phyloP scores from a whole-genome alignment of 306 rosid species.

The Comarum palustre region DNA sequence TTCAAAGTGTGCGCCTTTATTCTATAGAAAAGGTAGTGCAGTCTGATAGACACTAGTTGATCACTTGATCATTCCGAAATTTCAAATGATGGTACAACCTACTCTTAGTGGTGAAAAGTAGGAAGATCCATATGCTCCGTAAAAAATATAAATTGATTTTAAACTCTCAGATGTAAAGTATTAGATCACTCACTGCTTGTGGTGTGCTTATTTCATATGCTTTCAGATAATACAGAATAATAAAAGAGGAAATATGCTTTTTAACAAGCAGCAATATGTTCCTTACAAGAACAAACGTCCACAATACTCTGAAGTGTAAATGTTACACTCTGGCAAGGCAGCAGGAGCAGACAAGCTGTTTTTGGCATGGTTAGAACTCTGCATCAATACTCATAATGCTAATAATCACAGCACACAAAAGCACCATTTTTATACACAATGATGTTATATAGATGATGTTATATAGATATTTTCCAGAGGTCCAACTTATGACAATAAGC shows the following conservation, averaged over 20 bases:
- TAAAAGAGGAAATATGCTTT: neutral
- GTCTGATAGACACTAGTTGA: neutral
- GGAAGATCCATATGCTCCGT: neutral
- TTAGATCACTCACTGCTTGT: neutral
- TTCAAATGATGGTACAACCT: neutral
- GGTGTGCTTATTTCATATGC: neutral
- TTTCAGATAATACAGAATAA: neutral
- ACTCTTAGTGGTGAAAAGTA: neutral
- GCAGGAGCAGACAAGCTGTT: neutral
- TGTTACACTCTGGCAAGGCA: neutral
- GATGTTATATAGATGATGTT: slow-evolving; percentile 7
- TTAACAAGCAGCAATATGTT: neutral
- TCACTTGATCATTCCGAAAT: neutral
- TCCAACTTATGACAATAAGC: neutral
- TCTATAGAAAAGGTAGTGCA: neutral
- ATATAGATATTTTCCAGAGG: neutral
- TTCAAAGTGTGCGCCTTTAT: neutral
- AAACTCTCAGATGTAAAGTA: neutral
- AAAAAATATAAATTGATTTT: too few relatives aligned
- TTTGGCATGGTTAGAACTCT: neutral
- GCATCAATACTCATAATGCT: neutral
- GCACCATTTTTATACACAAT: slow-evolving; percentile 5
- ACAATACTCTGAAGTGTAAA: neutral
- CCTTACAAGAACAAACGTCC: neutral
- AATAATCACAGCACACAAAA: neutral